These are phyloP conservation scores for Lupinus albus DNA, from an alignment of 306 rosid genomes.

Conservation along the genomic window DNA sequence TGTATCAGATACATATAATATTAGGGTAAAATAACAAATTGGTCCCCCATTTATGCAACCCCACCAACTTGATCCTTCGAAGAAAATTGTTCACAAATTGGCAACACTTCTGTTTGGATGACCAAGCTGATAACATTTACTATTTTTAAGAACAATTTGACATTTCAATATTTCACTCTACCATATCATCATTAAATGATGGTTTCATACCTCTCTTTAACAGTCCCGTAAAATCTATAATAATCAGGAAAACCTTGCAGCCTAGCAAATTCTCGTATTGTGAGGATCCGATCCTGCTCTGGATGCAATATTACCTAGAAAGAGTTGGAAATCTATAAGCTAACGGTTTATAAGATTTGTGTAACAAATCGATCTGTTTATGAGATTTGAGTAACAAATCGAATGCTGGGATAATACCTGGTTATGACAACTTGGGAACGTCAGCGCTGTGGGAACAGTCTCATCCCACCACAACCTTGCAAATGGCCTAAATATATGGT, in stretches of 20 bases:
- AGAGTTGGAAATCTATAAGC: conserved; percentile 35
- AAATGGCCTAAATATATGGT: conserved; percentile 66
- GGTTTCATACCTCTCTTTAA: conserved; percentile 68
- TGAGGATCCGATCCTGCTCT: conserved; percentile 80
- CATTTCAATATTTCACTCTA: too few species aligned
- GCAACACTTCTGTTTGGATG: too few species aligned
- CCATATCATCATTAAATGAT: background rate
- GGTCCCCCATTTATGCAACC: too few species aligned
- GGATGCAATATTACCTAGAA: conserved; percentile 75
- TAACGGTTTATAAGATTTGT: conserved; percentile 30
- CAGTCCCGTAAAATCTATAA: conserved; percentile 69
- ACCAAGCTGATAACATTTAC: too few species aligned
- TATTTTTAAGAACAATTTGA: too few species aligned
- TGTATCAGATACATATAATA: background rate
- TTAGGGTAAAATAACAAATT: too few species aligned
- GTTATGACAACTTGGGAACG: conserved; percentile 66
- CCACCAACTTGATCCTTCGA: too few species aligned
- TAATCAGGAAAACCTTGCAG: conserved; percentile 96
- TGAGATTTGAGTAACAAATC: conserved; percentile 30
- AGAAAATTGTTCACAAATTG: too few species aligned
- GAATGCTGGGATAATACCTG: conserved; percentile 57
- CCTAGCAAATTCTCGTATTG: conserved; percentile 81
- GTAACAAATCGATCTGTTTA: conserved; percentile 29
- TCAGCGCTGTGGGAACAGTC: conserved; percentile 83
- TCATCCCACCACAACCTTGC: conserved; percentile 98